Percentiles rank a stretch among this genome's conserved stretches.
Evolutionary conservation across 1,284 basidiomycete species (phyloP).

Genomic region (Malassezia pachydermatis): DNA sequence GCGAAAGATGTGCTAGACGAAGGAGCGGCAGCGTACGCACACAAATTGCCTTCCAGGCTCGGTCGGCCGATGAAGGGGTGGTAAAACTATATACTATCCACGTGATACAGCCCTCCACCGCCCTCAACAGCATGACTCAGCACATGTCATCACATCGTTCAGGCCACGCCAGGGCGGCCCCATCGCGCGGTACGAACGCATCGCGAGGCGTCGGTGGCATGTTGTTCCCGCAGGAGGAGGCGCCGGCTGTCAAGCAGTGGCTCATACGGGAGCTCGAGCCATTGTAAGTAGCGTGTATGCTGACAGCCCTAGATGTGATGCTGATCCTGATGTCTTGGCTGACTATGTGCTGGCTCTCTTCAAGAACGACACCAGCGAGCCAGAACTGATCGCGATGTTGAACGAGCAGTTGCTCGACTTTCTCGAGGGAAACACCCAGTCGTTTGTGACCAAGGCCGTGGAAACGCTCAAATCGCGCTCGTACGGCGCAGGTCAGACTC

Average conservation of each 20-base stretch:
- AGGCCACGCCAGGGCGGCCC: too few relatives aligned
- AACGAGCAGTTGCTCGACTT: constrained; percentile 74
- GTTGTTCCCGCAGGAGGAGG: constrained; percentile 19
- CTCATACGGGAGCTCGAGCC: constrained; percentile 14
- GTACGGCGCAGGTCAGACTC: constrained; percentile 17
- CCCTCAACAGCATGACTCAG: background rate
- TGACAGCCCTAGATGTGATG: constrained; percentile 88
- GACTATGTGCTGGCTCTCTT: constrained; percentile 91
- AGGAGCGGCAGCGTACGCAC: constrained; percentile 5
- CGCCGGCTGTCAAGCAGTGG: constrained; percentile 14
- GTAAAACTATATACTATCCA: constrained; percentile 13
- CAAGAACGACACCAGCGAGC: constrained; percentile 73
- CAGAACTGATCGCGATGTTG: constrained; percentile 71
- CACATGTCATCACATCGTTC: background rate
- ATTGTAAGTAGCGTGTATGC: constrained; percentile 8
- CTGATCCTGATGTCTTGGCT: constrained; percentile 81
- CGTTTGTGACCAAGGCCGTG: constrained; percentile 76
- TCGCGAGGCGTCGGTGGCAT: constrained; percentile 1
- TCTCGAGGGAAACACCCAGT: constrained; percentile 71
- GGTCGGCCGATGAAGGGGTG: constrained; percentile 10
- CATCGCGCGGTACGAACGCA: too few relatives aligned
- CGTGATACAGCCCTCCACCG: background rate
- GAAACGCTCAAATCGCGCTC: constrained; percentile 52
- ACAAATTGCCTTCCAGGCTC: too few relatives aligned
- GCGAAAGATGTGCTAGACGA: constrained; percentile 16